Conservation (phyloP, 1,284 basidiomycete genomes). For the Takashimella koratensis region DNA sequence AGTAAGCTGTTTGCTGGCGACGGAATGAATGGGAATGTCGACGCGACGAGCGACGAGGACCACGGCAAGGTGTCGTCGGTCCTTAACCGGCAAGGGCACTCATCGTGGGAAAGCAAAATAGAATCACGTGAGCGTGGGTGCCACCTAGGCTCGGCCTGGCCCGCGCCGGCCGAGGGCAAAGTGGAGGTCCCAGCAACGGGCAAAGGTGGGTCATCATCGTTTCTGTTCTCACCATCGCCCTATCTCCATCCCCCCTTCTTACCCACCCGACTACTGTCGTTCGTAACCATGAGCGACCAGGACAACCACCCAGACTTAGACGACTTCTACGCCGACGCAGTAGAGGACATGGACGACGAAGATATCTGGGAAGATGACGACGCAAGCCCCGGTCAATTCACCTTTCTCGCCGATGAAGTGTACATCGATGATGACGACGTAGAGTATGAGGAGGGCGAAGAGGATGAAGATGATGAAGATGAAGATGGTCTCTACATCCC, state of each 20-base stretch:
- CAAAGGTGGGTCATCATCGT: too few species aligned
- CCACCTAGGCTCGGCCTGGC: too few species aligned
- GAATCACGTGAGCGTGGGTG: too few species aligned
- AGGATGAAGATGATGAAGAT: constrained; percentile 16
- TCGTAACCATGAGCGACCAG: constrained; percentile 20
- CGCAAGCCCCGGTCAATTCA: neutral
- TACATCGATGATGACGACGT: constrained; percentile 21
- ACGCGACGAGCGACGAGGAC: too few species aligned
- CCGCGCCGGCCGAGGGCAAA: too few species aligned
- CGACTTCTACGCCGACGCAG: constrained; percentile 13
- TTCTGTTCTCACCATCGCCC: neutral
- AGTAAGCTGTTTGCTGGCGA: neutral
- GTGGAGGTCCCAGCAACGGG: too few species aligned
- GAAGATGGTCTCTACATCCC: constrained; percentile 18
- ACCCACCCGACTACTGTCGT: too few species aligned
- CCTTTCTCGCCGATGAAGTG: constrained; percentile 13
- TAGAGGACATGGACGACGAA: constrained; percentile 27
- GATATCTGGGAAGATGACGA: constrained; percentile 19
- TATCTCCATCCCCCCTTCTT: neutral
- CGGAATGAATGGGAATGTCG: neutral
- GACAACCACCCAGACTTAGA: constrained; percentile 1
- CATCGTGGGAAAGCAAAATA: too few species aligned
- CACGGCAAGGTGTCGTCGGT: too few species aligned
- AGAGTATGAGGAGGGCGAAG: constrained; percentile 22
- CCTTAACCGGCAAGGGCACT: too few species aligned